phyloP scores from a whole-genome alignment of 257 asterid genomes.

The Nicotiana sylvestris region DNA sequence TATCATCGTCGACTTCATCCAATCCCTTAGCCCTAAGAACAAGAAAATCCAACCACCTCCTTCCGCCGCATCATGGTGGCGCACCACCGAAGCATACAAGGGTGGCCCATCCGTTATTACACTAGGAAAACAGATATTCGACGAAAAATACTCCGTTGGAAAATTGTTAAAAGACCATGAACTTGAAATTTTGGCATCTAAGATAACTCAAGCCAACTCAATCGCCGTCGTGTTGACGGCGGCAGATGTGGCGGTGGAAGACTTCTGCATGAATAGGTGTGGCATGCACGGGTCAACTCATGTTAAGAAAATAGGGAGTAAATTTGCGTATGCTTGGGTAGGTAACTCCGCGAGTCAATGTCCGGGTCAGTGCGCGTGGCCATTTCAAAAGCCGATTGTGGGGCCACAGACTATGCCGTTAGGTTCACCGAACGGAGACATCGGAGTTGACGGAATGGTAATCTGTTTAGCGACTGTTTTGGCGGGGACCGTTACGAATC shows the following conservation, averaged over 20 bases:
- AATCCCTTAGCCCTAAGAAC: constrained; percentile 19
- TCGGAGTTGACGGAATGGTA: constrained; percentile 45
- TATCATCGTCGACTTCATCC: constrained; percentile 34
- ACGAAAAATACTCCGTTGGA: constrained; percentile 27
- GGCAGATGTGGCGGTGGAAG: constrained; percentile 34
- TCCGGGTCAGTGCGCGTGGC: constrained; percentile 54
- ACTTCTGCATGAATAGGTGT: constrained; percentile 44
- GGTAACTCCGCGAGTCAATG: constrained; percentile 44
- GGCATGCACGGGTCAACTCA: constrained; percentile 43
- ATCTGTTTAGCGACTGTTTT: constrained; percentile 41
- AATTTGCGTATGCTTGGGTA: constrained; percentile 40
- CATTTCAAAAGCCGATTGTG: constrained; percentile 38
- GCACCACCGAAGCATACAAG: constrained; percentile 35
- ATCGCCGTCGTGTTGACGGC: constrained; percentile 37
- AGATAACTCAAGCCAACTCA: constrained; percentile 12
- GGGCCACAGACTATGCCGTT: constrained; percentile 47
- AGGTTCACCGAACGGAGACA: constrained; percentile 41
- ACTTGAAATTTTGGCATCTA: constrained; percentile 25
- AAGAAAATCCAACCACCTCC: constrained; percentile 12
- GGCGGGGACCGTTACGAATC: constrained; percentile 47
- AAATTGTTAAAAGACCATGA: constrained; percentile 28
- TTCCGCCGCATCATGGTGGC: constrained; percentile 39
- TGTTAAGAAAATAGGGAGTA: constrained; percentile 8
- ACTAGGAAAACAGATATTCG: constrained; percentile 21
- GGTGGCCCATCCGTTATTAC: constrained; percentile 16